Conservation (phyloP, 2,329 filamentous ascomycete species). For the Ceratocystis harringtonii region DNA sequence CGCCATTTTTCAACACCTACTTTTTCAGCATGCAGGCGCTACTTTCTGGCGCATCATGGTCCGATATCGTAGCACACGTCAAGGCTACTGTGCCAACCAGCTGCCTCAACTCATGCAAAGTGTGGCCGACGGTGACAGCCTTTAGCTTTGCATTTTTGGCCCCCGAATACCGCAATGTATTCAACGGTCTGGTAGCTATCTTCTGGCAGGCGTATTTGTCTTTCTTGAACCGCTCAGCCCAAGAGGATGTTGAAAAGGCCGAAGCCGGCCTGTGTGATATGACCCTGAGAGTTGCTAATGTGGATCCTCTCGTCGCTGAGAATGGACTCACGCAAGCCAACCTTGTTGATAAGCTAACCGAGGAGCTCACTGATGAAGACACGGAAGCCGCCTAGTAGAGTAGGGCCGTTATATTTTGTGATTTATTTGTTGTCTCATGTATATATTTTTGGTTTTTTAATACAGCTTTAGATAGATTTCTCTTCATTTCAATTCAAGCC, state of each 20-base stretch:
- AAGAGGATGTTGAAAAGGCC: conserved; percentile 28
- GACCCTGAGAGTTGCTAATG: background rate
- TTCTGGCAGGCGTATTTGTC: conserved; percentile 89
- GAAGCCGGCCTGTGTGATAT: conserved; percentile 1
- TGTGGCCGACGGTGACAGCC: conserved; percentile 79
- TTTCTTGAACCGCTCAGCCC: conserved; percentile 60
- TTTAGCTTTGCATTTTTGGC: conserved; percentile 76
- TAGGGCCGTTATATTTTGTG: background rate
- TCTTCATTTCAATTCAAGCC: background rate
- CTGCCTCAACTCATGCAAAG: conserved; percentile 63
- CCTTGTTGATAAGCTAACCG: background rate
- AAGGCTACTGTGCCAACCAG: conserved; percentile 61
- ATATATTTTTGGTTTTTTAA: background rate
- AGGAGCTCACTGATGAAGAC: background rate
- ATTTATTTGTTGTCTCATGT: background rate
- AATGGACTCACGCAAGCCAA: background rate
- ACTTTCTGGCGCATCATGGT: conserved; percentile 49
- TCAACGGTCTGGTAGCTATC: conserved; percentile 64
- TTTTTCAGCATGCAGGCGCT: conserved; percentile 72
- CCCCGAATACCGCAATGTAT: conserved; percentile 64
- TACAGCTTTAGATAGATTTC: background rate
- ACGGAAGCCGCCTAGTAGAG: background rate
- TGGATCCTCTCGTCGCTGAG: background rate
- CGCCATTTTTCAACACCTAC: conserved; percentile 67
- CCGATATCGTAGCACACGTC: conserved; percentile 55